Evolutionary conservation across 345 rosid species (phyloP).

Genomic region (Acer campestre): DNA sequence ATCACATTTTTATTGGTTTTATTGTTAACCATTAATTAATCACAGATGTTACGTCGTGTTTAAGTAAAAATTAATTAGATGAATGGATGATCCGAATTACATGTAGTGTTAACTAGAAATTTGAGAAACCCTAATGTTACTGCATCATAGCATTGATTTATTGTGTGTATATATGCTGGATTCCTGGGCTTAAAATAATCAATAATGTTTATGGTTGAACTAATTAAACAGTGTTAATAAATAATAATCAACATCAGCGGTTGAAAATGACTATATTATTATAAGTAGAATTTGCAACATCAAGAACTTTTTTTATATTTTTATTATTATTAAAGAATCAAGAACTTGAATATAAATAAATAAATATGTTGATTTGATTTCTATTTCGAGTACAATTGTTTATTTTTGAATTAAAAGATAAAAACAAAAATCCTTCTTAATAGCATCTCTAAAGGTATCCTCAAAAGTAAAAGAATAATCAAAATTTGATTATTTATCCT

Average conservation of each 20-base stretch:
- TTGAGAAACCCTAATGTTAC: background rate
- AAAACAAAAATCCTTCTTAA: background rate
- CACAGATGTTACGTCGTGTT: too few species aligned
- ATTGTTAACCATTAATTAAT: too few species aligned
- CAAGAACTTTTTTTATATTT: too few species aligned
- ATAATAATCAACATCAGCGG: background rate
- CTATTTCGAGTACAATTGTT: too few species aligned
- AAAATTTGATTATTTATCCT: too few species aligned
- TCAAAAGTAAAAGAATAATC: too few species aligned
- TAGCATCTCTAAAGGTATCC: too few species aligned
- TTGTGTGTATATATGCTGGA: constrained; percentile 5
- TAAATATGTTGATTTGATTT: background rate
- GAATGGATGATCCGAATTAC: background rate
- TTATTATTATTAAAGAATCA: too few species aligned
- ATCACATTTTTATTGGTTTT: too few species aligned
- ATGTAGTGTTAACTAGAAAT: background rate
- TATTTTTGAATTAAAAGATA: too few species aligned
- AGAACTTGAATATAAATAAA: too few species aligned
- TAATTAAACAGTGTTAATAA: background rate
- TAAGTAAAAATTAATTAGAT: too few species aligned
- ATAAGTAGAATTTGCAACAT: background rate
- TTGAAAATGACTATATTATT: background rate
- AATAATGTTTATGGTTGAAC: background rate
- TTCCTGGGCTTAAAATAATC: constrained; percentile 1
- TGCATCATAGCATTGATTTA: constrained; percentile 5